Percentiles rank a stretch among this genome's conserved stretches.
Conservation (phyloP, 306 rosid genomes). For the Vigna radiata region DNA sequence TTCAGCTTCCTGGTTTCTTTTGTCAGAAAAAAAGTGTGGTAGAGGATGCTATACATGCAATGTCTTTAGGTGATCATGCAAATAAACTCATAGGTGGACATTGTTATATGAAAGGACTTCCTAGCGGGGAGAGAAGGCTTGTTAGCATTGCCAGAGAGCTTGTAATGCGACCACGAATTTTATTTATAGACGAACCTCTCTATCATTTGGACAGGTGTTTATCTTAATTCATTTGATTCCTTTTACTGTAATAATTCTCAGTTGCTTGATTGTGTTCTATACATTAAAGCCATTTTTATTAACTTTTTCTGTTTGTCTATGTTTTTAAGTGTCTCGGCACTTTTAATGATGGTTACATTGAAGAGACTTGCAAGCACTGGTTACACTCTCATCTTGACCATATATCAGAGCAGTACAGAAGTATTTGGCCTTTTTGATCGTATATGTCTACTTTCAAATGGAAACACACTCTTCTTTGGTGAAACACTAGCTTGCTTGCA, state of each 20-base stretch:
- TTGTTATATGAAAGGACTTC: conserved; percentile 97
- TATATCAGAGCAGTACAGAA: conserved; percentile 98
- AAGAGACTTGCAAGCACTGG: conserved; percentile 98
- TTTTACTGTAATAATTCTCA: conserved; percentile 12
- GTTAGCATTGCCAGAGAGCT: conserved; percentile 97
- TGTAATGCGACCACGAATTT: conserved; percentile 92
- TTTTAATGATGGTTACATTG: conserved; percentile 98
- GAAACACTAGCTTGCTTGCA: conserved; percentile 98
- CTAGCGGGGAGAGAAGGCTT: conserved; percentile 92
- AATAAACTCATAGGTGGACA: conserved; percentile 96
- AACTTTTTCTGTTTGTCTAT: conserved; percentile 35
- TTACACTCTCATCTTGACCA: conserved; percentile 84
- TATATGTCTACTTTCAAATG: conserved; percentile 97
- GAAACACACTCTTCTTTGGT: conserved; percentile 95
- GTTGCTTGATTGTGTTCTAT: conserved; percentile 35
- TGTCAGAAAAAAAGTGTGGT: conserved; percentile 90
- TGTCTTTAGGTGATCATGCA: conserved; percentile 90
- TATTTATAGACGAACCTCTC: conserved; percentile 96
- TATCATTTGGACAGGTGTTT: conserved; percentile 90
- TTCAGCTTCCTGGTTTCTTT: conserved; percentile 97
- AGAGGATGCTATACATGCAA: conserved; percentile 95
- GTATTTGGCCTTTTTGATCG: conserved; percentile 99
- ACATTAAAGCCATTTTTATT: conserved; percentile 7
- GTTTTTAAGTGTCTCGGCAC: conserved; percentile 85
- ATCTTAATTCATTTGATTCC: background rate